These are phyloP conservation scores for Tinospora cordifolia DNA, from an alignment of 164 flowering plant genomes.

Conservation along the genomic window DNA sequence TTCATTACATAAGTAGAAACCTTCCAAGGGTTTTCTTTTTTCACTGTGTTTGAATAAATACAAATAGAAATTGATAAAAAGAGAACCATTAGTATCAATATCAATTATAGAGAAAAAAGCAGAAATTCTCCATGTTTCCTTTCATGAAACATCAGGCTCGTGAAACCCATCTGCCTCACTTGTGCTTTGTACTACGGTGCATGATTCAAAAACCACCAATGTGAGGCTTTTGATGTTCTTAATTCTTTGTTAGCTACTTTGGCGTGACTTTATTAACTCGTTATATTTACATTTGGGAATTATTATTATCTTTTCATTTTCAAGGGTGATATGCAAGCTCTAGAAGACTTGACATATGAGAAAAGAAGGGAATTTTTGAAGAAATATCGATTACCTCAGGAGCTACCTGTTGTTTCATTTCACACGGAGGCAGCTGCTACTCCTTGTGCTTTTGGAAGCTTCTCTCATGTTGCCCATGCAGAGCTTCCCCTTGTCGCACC, in stretches of 20 bases:
- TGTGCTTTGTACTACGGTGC: not conserved
- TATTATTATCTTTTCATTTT: slow-evolving; percentile 9
- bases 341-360: slow-evolving; percentile 89
- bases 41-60: too few species aligned
- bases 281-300: not conserved
- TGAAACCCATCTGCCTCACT: not conserved
- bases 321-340: slow-evolving; percentile 88
- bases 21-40: too few species aligned
- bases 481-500: slow-evolving; percentile 58
- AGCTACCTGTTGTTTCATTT: slow-evolving; percentile 80
- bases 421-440: slow-evolving; percentile 79
- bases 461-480: slow-evolving; percentile 89
- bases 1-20: too few species aligned
- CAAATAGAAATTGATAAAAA: too few species aligned
- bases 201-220: not conserved
- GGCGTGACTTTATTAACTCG: not conserved
- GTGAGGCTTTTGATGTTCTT: not conserved
- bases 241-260: not conserved
- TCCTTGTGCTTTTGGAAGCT: slow-evolving; percentile 71
- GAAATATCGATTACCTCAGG: slow-evolving; percentile 58
- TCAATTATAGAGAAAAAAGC: too few species aligned
- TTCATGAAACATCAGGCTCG: too few species aligned
- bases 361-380: slow-evolving; percentile 66
- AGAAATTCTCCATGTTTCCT: too few species aligned
- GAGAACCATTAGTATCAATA: too few species aligned